Evolutionary conservation across 371 early-diverging fungal species (phyloP).

Genomic region (Actinomortierella ambigua): DNA sequence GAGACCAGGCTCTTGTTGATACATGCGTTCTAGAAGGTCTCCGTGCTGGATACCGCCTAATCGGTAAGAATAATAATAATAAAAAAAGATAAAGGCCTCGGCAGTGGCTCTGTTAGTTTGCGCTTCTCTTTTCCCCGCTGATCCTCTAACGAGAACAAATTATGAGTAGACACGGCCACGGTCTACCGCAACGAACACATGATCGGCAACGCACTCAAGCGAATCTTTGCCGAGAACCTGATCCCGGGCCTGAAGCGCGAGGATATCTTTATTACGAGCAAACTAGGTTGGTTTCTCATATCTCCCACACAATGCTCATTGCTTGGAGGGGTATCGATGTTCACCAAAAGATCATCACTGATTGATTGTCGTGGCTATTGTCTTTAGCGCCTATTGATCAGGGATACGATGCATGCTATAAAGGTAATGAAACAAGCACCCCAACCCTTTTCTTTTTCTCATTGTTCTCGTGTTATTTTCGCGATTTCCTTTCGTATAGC

Average conservation of each 20-base stretch:
- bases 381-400: constrained; percentile 77
- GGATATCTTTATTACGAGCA: constrained; percentile 94
- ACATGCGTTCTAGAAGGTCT: constrained; percentile 62
- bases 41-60: constrained; percentile 67
- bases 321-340: no score
- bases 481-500: not conserved
- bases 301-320: no score
- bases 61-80: constrained; percentile 55
- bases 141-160: not conserved
- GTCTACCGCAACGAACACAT: constrained; percentile 87
- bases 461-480: constrained; percentile 21
- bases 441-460: constrained; percentile 14
- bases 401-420: constrained; percentile 70
- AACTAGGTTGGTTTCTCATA: constrained; percentile 85
- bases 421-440: constrained; percentile 46
- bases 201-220: constrained; percentile 73
- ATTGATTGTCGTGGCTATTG: not conserved
- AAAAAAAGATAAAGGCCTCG: no score
- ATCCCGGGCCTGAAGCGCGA: constrained; percentile 66
- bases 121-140: no score
- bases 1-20: constrained; percentile 51
- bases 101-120: no score
- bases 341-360: not conserved
- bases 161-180: constrained; percentile 65
- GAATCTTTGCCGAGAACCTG: constrained; percentile 59